These are phyloP conservation scores for Helicostylum pulchrum DNA, from an alignment of 192 early-diverging fungal species.

Conservation along the genomic window DNA sequence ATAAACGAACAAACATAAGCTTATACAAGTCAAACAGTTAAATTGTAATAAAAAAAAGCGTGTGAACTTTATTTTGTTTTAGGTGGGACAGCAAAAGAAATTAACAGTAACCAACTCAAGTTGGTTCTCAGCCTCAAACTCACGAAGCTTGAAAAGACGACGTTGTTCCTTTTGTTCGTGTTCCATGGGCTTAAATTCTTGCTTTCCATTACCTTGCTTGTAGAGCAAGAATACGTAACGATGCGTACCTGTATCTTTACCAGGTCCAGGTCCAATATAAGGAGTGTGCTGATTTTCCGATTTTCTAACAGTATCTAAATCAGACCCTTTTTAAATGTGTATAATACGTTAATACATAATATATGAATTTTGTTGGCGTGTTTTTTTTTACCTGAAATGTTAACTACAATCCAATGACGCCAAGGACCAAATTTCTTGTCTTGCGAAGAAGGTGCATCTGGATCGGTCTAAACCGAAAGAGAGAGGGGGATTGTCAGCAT, in stretches of 20 bases:
- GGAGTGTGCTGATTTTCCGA: constrained; percentile 25
- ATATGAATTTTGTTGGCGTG: no score
- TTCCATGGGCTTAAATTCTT: constrained; percentile 25
- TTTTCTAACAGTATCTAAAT: background rate
- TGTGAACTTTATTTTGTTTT: background rate
- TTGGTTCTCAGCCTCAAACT: constrained; percentile 39
- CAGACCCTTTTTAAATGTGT: constrained; percentile 8
- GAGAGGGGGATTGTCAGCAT: no score
- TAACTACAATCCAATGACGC: constrained; percentile 56
- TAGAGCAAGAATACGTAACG: constrained; percentile 59
- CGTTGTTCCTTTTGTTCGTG: constrained; percentile 16
- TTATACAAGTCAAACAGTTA: no score
- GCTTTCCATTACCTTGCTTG: constrained; percentile 39
- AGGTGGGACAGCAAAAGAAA: constrained; percentile 38
- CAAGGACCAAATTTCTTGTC: constrained; percentile 45
- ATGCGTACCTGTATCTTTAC: constrained; percentile 49
- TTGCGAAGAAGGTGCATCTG: constrained; percentile 50
- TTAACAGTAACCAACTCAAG: constrained; percentile 47
- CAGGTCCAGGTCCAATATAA: constrained; percentile 54
- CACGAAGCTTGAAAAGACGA: constrained; percentile 29
- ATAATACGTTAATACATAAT: no score
- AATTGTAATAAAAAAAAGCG: no score
- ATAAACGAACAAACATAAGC: no score
- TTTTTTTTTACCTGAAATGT: constrained; percentile 39
- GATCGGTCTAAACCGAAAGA: constrained; percentile 42